Conservation (phyloP, 768 basidiomycete genomes). For the Panellus pusillus region DNA sequence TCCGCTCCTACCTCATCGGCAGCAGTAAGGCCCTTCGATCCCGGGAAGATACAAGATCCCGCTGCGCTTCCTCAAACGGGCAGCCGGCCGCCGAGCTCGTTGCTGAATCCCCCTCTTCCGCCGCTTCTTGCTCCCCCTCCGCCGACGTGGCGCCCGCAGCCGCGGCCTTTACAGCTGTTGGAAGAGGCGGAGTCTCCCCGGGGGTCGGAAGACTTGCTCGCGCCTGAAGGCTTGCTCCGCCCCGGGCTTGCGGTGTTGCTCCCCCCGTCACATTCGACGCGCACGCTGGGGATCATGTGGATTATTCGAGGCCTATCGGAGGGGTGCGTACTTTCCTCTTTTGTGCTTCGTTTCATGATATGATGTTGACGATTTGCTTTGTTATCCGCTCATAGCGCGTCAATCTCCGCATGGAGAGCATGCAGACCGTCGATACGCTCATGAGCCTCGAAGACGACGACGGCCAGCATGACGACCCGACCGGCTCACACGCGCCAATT, state of each 20-base stretch:
- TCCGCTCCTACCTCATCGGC: background rate
- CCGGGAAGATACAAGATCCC: constrained; percentile 3
- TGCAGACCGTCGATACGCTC: background rate
- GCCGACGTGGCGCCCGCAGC: background rate
- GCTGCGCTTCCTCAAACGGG: background rate
- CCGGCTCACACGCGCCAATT: no score
- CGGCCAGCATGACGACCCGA: no score
- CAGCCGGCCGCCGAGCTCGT: constrained; percentile 1
- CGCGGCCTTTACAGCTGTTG: background rate
- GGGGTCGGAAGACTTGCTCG: background rate
- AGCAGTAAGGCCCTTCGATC: background rate
- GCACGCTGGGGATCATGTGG: constrained; percentile 16
- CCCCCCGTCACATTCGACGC: constrained; percentile 9
- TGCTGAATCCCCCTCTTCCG: constrained; percentile 11
- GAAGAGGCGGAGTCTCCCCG: background rate
- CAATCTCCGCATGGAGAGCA: constrained; percentile 9
- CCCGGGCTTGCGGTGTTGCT: constrained; percentile 15
- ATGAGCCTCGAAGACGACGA: no score
- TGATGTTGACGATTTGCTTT: background rate
- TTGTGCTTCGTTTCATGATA: background rate
- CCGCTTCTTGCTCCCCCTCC: background rate
- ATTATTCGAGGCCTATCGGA: constrained; percentile 19
- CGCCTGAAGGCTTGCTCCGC: constrained; percentile 1
- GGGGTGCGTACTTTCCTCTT: constrained; percentile 1
- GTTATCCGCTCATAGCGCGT: background rate